Conservation (phyloP, 2,329 filamentous ascomycete species). For the Aureobasidium leucospermi region DNA sequence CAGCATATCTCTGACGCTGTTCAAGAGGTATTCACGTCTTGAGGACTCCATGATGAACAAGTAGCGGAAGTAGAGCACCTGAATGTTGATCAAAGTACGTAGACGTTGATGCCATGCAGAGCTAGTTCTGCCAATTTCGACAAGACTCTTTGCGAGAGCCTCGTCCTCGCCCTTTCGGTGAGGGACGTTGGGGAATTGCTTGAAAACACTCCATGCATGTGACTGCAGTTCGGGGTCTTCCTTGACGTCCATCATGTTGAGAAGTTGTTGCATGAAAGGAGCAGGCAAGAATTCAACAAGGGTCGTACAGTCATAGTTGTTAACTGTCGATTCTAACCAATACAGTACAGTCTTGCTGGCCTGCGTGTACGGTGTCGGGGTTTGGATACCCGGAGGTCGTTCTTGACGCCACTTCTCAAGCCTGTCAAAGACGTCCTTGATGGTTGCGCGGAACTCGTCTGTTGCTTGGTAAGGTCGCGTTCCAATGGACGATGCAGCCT, state of each 20-base stretch:
- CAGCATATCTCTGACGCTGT: conserved; percentile 93
- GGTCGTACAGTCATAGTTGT: conserved; percentile 86
- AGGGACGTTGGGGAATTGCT: conserved; percentile 90
- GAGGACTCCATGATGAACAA: conserved; percentile 73
- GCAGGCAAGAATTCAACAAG: conserved; percentile 86
- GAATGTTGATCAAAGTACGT: conserved; percentile 93
- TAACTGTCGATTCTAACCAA: conserved; percentile 88
- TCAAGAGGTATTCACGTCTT: conserved; percentile 75
- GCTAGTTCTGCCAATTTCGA: conserved; percentile 77
- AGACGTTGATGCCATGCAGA: conserved; percentile 92
- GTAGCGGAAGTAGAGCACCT: conserved; percentile 95
- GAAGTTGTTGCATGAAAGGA: conserved; percentile 80
- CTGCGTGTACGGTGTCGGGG: conserved; percentile 87
- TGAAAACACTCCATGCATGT: conserved; percentile 92
- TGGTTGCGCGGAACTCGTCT: conserved; percentile 63
- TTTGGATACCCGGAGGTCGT: conserved; percentile 79
- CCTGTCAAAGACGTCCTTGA: conserved; percentile 67
- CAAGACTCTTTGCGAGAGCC: conserved; percentile 75
- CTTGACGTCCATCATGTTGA: conserved; percentile 99
- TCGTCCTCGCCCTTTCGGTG: conserved; percentile 80
- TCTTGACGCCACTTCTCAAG: conserved; percentile 84
- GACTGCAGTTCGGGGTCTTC: conserved; percentile 94
- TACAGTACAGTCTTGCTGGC: conserved; percentile 92
- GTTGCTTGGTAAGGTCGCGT: conserved; percentile 74
- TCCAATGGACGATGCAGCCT: conserved; percentile 71